Conservation (phyloP, 257 asterid species). For the Petunia axillaris region DNA sequence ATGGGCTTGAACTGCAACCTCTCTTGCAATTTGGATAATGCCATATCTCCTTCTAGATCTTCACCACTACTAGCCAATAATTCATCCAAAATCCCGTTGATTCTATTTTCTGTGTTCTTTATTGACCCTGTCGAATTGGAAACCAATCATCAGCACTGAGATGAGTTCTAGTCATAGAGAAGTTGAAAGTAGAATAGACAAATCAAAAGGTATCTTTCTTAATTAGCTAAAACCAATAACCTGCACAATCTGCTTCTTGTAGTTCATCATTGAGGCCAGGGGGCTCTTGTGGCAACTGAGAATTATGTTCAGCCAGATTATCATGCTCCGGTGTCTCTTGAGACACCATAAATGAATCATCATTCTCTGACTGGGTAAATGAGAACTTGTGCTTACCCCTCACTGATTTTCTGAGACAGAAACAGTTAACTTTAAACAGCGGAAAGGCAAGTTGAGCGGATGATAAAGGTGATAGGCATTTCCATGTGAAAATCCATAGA, state of each 20-base stretch:
- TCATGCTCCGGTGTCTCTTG: slow-evolving; percentile 47
- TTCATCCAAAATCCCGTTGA: slow-evolving; percentile 50
- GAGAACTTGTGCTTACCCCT: slow-evolving; percentile 59
- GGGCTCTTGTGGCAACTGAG: slow-evolving; percentile 38
- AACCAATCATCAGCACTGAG: slow-evolving; percentile 24
- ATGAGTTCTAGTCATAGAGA: not conserved
- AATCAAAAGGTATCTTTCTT: not conserved
- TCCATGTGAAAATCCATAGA: slow-evolving; percentile 20
- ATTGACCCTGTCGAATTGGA: slow-evolving; percentile 44
- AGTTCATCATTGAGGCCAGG: slow-evolving; percentile 38
- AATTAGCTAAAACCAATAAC: slow-evolving; percentile 48
- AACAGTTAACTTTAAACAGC: slow-evolving; percentile 20
- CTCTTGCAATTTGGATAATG: slow-evolving; percentile 66
- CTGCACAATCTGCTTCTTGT: slow-evolving; percentile 54
- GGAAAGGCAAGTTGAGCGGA: not conserved
- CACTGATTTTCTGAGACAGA: slow-evolving; percentile 56
- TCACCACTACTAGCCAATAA: slow-evolving; percentile 50
- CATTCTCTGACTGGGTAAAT: slow-evolving; percentile 41
- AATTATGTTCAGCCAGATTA: slow-evolving; percentile 38
- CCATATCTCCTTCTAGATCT: slow-evolving; percentile 70
- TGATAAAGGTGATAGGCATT: not conserved
- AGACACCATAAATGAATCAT: slow-evolving; percentile 47
- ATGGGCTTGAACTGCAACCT: slow-evolving; percentile 66
- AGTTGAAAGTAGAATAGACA: not conserved
- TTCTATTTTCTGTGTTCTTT: slow-evolving; percentile 41